These are phyloP conservation scores for Lipomyces orientalis DNA, from an alignment of 805 yeast genomes.

Conservation along the genomic window DNA sequence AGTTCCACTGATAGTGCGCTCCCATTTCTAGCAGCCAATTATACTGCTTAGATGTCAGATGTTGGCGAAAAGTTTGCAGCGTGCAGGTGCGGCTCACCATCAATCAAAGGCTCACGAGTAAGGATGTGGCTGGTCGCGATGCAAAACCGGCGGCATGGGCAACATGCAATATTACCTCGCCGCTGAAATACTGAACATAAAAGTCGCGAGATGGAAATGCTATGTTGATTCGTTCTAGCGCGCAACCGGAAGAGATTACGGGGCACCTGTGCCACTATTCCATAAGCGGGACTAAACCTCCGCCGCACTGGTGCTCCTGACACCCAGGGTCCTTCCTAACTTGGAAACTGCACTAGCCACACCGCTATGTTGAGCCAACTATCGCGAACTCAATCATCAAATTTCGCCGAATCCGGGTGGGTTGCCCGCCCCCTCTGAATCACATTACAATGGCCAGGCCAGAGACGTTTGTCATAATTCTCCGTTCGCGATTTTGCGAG, in stretches of 20 bases:
- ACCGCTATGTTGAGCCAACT: neutral
- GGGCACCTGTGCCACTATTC: neutral
- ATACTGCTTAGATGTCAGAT: no score
- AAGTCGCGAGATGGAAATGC: no score
- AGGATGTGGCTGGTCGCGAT: no score
- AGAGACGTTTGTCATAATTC: neutral
- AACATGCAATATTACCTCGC: no score
- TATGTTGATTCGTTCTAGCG: neutral
- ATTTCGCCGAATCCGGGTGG: neutral
- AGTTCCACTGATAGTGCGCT: no score
- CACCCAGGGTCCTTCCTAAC: slow-evolving; percentile 3
- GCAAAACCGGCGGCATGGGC: no score
- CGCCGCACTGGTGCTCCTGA: no score
- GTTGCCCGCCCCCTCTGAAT: neutral
- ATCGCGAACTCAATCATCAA: neutral
- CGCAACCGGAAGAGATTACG: neutral
- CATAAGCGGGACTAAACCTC: neutral
- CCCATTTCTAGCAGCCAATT: no score
- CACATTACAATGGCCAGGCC: neutral
- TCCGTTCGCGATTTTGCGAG: neutral
- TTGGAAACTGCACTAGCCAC: neutral
- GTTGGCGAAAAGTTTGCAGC: no score
- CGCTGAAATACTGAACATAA: no score
- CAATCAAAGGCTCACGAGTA: no score
- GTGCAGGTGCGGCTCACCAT: no score